Evolutionary conservation across 2,329 filamentous ascomycete genomes (phyloP), one percentile per base, ranked within the genome.

Genomic region (Pezicula carpinea): DNA sequence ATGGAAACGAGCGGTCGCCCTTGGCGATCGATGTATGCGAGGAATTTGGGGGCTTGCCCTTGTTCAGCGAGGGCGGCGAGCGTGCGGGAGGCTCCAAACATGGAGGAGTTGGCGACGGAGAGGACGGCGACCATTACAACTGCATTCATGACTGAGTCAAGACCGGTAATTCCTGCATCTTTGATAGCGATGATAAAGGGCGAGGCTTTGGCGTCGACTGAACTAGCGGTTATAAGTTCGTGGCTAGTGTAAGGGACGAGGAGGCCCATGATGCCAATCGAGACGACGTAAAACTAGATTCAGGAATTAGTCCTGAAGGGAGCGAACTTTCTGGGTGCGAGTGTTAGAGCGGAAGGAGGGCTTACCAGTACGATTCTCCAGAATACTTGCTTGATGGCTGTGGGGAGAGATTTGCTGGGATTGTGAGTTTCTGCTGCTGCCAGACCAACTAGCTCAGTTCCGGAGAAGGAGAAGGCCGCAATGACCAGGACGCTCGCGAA

Each of bases 161-260:
- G 79, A 2, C 85, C 85, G 42, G 79, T 68, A 58, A 96, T 95
- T 8, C 88, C 85, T 4, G 90, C 89, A 52, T 89, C 85, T 58
- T 85, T 75, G 58, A 96, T 95, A 55, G 91, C 89, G 60, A 97
- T 95, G 59, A 96, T 91, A 65, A 96, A 97, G 1, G 92, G 92
- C 2, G 89, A 95, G 1, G 89, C 85, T 38, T 82, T 82, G 39
- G 84, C 80, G 63, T 90, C 81, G 44, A 77, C 79, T n/a, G 73
- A 71, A 33, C 65, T 70, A 29, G 74, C 73, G 14, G 73, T 73
- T 2, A 89, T 70, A 1, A 96, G 82, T 2, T 76, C 71, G 0
- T 63, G 49, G 50, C 92, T 79, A 58, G 78, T 71, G 64, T 87
- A 91, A 0, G 85, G 86, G 0, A 96, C 89, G 2, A 96, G 74